A percentile compares a stretch with the other conserved stretches of the same genome.
phyloP scores from a whole-genome alignment of 2,329 filamentous ascomycete genomes.

The Cercospora beticola region DNA sequence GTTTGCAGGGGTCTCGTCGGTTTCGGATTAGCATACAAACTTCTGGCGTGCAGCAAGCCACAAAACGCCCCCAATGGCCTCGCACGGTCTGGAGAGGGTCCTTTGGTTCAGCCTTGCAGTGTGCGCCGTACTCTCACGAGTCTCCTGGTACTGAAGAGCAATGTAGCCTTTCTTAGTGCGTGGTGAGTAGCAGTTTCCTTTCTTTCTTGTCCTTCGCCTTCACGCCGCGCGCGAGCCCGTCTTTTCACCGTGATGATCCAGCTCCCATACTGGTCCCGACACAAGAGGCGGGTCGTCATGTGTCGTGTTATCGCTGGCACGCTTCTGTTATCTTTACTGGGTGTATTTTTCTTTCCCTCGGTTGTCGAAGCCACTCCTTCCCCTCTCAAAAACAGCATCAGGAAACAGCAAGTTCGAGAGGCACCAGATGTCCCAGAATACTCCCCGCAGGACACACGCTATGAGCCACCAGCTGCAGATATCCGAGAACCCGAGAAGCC shows the following conservation, averaged over 20 bases:
- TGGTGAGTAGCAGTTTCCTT: neutral
- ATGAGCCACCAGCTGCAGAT: neutral
- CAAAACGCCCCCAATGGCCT: constrained; percentile 1
- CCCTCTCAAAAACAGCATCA: neutral
- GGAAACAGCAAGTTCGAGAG: neutral
- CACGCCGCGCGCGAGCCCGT: neutral
- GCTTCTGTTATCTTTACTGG: neutral
- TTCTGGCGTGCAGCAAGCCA: neutral
- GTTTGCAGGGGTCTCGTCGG: neutral
- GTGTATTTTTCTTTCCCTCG: neutral
- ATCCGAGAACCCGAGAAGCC: neutral
- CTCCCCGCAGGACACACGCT: neutral
- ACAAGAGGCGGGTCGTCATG: constrained; percentile 3
- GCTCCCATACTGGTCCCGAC: constrained; percentile 2
- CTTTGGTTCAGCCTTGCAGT: neutral
- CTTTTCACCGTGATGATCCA: neutral
- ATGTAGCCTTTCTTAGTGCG: neutral
- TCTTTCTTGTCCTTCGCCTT: neutral
- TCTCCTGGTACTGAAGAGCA: neutral
- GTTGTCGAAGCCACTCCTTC: neutral
- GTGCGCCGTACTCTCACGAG: neutral
- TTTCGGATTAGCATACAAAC: neutral
- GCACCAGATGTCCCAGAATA: neutral
- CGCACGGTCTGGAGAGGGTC: neutral
- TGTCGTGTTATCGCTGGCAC: neutral